Conservation (phyloP, 2,329 filamentous ascomycete genomes). For the Paecilomyces sp. region DNA sequence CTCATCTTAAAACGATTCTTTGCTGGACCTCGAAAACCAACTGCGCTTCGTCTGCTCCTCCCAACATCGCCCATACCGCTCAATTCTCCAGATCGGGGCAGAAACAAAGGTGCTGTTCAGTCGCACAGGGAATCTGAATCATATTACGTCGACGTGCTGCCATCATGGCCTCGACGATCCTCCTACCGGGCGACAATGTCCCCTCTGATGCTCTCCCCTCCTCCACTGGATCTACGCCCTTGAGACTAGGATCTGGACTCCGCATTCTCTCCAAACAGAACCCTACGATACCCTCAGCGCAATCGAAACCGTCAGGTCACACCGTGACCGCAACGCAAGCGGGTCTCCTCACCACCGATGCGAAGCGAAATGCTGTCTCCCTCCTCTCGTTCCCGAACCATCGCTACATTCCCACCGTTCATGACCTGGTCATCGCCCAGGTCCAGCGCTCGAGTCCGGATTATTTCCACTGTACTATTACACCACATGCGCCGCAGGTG, state of each 20-base stretch:
- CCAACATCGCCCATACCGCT: not conserved
- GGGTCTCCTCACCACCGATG: slow-evolving; percentile 30
- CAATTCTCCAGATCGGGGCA: not conserved
- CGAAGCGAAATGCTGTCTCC: slow-evolving; percentile 31
- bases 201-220: slow-evolving; percentile 60
- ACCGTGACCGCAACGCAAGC: slow-evolving; percentile 26
- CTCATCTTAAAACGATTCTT: not conserved
- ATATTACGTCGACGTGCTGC: not conserved
- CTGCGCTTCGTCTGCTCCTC: not conserved
- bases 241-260: slow-evolving; percentile 78
- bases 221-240: slow-evolving; percentile 55
- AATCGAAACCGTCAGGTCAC: slow-evolving; percentile 50
- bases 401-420: slow-evolving; percentile 70
- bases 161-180: slow-evolving; percentile 55
- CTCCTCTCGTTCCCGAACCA: slow-evolving; percentile 29
- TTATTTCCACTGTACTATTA: slow-evolving; percentile 71
- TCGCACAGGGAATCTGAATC: not conserved
- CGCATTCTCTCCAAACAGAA: slow-evolving; percentile 69
- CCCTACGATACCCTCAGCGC: slow-evolving; percentile 62
- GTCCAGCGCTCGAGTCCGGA: slow-evolving; percentile 70
- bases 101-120: not conserved
- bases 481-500: slow-evolving; percentile 55
- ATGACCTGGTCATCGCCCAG: slow-evolving; percentile 84
- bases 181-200: slow-evolving; percentile 77
- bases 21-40: not conserved